Base-by-base conservation (phyloP, 345 rosid species). In the Trapa incisa region DNA sequence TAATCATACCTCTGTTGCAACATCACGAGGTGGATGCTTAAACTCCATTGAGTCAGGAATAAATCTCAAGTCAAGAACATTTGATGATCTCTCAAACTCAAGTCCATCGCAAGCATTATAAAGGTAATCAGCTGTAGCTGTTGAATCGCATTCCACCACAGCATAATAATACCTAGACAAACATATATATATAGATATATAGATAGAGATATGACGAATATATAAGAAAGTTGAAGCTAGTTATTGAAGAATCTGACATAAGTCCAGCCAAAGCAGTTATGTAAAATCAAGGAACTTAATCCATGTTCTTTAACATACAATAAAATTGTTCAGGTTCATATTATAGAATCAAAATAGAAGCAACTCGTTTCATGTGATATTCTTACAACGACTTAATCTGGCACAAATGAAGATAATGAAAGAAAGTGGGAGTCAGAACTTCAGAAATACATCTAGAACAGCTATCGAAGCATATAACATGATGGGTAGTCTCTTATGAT, bases 21-120 rank as follows among this genome's bases (percentile, higher is more conserved):
- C 80, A 77, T 94, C 99, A 61, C 89, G 90, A 38, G 95, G 91
- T n/a, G 86, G 81, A 79, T 89, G 85, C 77, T 86, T 87, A 78
- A 91, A 87, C 70, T 91, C 97, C 91, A 87, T 83, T 37, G 92
- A 78, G 68, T 94, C 97, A 5, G 99, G 96, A 75, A 94, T 81
- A 78, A 87, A 94, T 78, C 97, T 87, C 67, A 94, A 77, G 73
- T 94, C 99, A 37, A 94, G 88, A 75, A 87, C 88, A 85, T 91
- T 94, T 37, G 99, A 80, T 32, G 99, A 88, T 73, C 91, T 83
- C 80, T 86, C 99, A 75, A 94, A 85, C 77, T 94, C 99, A 60
- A 73, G 68, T 48, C 97, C 99, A 80, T 94, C 96, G 71, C 99
- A 88, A 61, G 81, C 70, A 66, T 81, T 86, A 76, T 91, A 91